Evolutionary conservation across 768 basidiomycete genomes (phyloP), one percentile per base, ranked within the genome.

Genomic region (Sistotremastrum niveocremeum): DNA sequence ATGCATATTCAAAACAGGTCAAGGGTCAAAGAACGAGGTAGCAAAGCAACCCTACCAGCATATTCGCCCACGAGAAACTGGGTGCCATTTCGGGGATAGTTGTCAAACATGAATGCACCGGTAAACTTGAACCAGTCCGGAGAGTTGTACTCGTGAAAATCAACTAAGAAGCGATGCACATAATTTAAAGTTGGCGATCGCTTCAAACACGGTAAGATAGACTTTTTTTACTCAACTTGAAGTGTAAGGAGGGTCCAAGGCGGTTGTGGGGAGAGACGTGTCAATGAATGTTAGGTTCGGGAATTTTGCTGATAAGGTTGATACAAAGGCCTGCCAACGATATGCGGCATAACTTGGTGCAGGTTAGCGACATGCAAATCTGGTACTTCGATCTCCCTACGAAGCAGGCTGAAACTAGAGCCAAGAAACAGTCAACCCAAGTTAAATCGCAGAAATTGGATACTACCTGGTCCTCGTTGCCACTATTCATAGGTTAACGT

Each of bases 381-480:
- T 20, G 20, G 2, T 20, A 20, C 20, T 20, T 20, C 1, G 20
- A 20, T 1, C 1, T 20, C 1, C 20, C 1, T 20, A 20, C 20
- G 20, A 20, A 1, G 20, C 20, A 2, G 20, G 20, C 20, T 20
- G 20, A 20, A 20, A 20, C 20, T 20, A 2, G 20, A 20, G 20
- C 20, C 1, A 20, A 2, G 20, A 20, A 20, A 20, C 20, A 20
- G 20, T 20, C 20, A 20, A 20, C 1, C 20, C 1, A 20, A 20
- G 20, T 20, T 1, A 1, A 20, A 1, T 20, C 20, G 20, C 20
- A 20, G 1, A 20, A 20, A 20, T 20, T 2, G 1, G 20, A 2
- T 20, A 20, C 20, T 59, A 61, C 56, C 54, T 52, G 50, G 47
- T 64, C 62, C 49, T 64, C 62, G 45, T 64, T 64, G 11, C 62